Evolutionary conservation across 176 grass and related monocot species (phyloP), one percentile per base, ranked within the genome.

Genomic region (Rhynchospora tenuis): DNA sequence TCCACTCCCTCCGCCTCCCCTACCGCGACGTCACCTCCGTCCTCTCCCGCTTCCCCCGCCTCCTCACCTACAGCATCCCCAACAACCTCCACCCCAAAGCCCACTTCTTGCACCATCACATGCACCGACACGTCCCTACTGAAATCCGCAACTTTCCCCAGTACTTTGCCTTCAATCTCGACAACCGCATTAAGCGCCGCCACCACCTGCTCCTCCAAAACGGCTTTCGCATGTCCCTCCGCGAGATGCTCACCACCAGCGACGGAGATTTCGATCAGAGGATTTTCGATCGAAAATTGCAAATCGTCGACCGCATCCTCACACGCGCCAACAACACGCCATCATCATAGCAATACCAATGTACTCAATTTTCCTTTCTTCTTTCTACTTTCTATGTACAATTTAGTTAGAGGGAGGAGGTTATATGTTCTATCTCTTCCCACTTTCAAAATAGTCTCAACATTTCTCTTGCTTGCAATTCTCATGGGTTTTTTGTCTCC

Each of bases 81-180:
- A 89, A 83, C 58, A 97, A 94, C 22, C 90, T 92, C 52, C 81
- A 26, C 23, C 94, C 92, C 54, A 97, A 97, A 79, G 64, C 89
- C 33, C 70, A 19, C 42, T 94, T 90, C 83, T 86, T 94, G 27
- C 11, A 83, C 5, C 69, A 85, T 5, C 24, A 78, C 83, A 94
- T 97, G 78, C 58, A 68, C 1, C 83, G 83, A 26, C 77, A 89
- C 57, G 55, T 79, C 17, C 33, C 83, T 15, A 66, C 74, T 0
- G 94, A 97, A 59, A 85, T 94, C 13, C 17, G 72, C 45, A 74
- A 80, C 65, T 97, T 97, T 84, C 92, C 94, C 5, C 92, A 97
- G 76, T 97, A 89, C 84, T 94, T 97, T n/a, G 90, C 88, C 0
- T 97, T 94, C 83, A 97, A 88, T 66, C 66, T 97, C 76, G 89